Base-by-base conservation (phyloP, 257 asterid genomes). In the Plantago ovata region DNA sequence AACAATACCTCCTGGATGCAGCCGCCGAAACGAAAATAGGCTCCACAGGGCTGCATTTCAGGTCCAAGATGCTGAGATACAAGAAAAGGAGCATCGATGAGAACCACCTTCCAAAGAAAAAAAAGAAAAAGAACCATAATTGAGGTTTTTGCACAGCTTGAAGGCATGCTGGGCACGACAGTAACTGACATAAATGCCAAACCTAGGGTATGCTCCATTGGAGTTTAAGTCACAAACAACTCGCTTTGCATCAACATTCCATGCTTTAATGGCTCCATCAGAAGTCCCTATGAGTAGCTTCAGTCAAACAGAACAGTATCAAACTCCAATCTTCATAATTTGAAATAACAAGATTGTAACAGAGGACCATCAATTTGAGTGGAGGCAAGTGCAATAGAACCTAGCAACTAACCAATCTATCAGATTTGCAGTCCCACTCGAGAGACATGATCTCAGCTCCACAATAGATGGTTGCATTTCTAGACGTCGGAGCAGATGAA, bases 251-350 rank as follows among this genome's bases (percentile, higher is more conserved):
- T 93, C 98, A 19, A 81, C 95, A 71, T 93, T 93, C 98, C 97
- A 93, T 54, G 93, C 95, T 82, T 93, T 93, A 68, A 93, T 82
- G 76, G 95, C 85, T 81, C 98, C 98, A 76, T 82, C 85, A 76
- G 95, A 80, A 80, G 98, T 88, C 70, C 98, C 98, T 67, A 93
- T 93, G 69, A 93, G 95, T 72, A 88, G 97, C 97, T 88, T 77
- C 63, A 52, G 71, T 73, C 81, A 82, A 77, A 65, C 65, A 59
- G 75, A 51, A 20, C 43, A 68, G 56, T 61, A 77, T 67, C 75
- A 75, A 71, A 69, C 44, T 62, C 58, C 72, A 50, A 66, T 61
- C 67, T 68, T 61, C 70, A 64, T 58, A 64, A 67, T 13, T 28
- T 49, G 43, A 65, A 50, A 40, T 24, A 47, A 55, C 48, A 58